phyloP scores from a whole-genome alignment of 140 eudicot species.

The Oenanthe javanica region DNA sequence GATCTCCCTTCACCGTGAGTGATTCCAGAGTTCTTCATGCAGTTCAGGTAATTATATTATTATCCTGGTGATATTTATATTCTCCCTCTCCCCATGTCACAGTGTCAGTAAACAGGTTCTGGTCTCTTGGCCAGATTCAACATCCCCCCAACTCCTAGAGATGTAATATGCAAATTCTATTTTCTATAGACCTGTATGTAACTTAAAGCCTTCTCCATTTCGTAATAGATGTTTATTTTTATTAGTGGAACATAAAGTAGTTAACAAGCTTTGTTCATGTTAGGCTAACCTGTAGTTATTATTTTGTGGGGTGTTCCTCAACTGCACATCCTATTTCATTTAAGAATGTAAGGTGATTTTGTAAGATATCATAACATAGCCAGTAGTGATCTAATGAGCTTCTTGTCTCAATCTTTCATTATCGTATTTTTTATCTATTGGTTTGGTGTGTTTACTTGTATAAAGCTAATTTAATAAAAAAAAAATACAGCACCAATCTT shows the following conservation, averaged over 20 bases:
- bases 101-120: not conserved
- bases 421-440: too few species aligned
- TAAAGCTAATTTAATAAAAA: not conserved
- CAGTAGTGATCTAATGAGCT: too few species aligned
- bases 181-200: not conserved
- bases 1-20: constrained; percentile 17
- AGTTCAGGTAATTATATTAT: constrained; percentile 40
- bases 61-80: not conserved
- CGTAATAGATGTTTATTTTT: not conserved
- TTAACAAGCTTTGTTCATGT: too few species aligned
- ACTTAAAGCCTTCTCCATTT: not conserved
- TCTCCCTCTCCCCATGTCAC: not conserved
- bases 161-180: not conserved
- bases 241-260: not conserved
- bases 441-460: too few species aligned
- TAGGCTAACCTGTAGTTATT: too few species aligned
- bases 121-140: not conserved
- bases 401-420: too few species aligned
- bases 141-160: not conserved
- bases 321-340: too few species aligned
- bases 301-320: too few species aligned
- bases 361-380: too few species aligned
- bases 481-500: too few species aligned
- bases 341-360: too few species aligned
- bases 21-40: constrained; percentile 50